Evolutionary conservation across 306 rosid genomes (phyloP), one percentile per base, ranked within the genome.

Genomic region (Glycine soja): DNA sequence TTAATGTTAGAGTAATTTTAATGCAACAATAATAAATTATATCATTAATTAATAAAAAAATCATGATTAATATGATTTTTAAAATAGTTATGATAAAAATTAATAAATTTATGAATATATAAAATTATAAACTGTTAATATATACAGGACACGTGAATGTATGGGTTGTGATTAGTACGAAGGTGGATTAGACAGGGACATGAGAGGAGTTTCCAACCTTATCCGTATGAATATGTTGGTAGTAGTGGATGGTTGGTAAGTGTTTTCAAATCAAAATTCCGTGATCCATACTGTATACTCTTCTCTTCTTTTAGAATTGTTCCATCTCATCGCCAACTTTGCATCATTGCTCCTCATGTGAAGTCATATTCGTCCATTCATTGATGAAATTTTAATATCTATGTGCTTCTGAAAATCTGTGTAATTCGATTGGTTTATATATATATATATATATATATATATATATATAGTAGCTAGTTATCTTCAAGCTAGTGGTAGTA

Each of bases 171-270:
- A 71, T 76, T 59, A 70, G 11, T 24, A 24, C 10, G 45, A 0
- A 10, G 70, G 70, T 24, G 53, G 46, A 32, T 9, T 18, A 16
- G 57, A 61, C 13, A 70, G 54, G 24, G 70, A 75, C 11, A 45
- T 34, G 68, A 58, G 42, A 18, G 10, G 40, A 40, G 58, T 75
- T 61, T 72, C 30, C 46, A n/a, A 65, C 77, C 85, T 81, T 66
- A 87, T 85, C 75, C 40, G 59, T 5, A 50, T 32, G 63, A 84
- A 32, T 52, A 11, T 13, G 58, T 42, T 11, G 58, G 56, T 30
- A 32, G 30, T 43, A 16, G 50, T 15, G 77, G 70, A 40, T 84
- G 72, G 43, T 36, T 67, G 69, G 40, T 69, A 43, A 54, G 12
- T 24, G 7, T 56, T 46, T 54, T 64, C 24, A 3, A 73, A 42